Evolutionary conservation across 768 basidiomycete species (phyloP).

Genomic region (Dioszegia hungarica): DNA sequence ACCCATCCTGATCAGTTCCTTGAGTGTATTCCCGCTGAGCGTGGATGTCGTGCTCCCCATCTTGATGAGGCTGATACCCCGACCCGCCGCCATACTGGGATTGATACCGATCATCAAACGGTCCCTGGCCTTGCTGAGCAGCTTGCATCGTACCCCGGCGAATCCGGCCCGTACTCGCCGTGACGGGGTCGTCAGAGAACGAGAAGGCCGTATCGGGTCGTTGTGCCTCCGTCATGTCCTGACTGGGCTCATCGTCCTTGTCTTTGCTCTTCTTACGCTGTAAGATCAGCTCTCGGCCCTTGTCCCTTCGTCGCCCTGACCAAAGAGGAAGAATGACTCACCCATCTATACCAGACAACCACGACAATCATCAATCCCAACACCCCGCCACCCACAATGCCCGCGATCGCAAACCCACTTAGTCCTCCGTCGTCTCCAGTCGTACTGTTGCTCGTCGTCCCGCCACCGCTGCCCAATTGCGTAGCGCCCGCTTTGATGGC

Average conservation of each 20-base stretch:
- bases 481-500: constrained; percentile 2
- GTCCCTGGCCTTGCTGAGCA: not conserved
- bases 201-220: not conserved
- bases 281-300: not conserved
- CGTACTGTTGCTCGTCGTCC: not conserved
- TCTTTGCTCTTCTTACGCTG: constrained; percentile 1
- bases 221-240: not conserved
- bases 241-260: not conserved
- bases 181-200: constrained; percentile 2
- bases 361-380: not conserved
- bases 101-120: constrained; percentile 3
- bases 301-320: too few relatives aligned
- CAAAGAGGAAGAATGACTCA: not conserved
- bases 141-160: not conserved
- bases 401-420: constrained; percentile 3
- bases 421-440: not conserved
- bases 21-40: too few relatives aligned
- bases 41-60: not conserved
- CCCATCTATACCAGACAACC: not conserved
- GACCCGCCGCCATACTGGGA: not conserved
- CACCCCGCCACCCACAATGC: not conserved
- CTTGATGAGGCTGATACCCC: not conserved
- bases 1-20: not conserved
- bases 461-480: not conserved
- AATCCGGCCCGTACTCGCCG: constrained; percentile 1